Conservation (phyloP, 805 yeast species). For the Candida xiaguanensis region DNA sequence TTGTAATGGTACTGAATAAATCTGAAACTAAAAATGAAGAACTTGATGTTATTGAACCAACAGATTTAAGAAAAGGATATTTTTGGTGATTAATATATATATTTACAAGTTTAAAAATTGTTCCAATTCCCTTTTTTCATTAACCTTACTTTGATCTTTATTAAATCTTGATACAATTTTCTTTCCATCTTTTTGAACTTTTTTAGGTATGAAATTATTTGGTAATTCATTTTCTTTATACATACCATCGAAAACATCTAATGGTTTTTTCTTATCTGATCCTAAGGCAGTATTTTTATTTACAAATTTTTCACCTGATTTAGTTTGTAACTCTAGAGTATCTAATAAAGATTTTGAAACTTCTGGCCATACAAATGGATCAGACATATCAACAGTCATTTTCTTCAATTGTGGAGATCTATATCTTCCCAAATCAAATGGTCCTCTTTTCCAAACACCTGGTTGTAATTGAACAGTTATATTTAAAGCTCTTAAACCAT, state of each 20-base stretch:
- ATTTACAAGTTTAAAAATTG: constrained; percentile 18
- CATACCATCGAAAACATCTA: constrained; percentile 72
- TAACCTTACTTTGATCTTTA: not conserved
- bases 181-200: constrained; percentile 23
- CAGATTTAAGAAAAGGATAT: constrained; percentile 9
- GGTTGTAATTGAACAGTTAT: constrained; percentile 83
- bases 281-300: constrained; percentile 53
- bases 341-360: constrained; percentile 34
- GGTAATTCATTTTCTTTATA: constrained; percentile 42
- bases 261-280: constrained; percentile 65
- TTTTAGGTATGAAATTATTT: constrained; percentile 33
- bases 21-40: constrained; percentile 32
- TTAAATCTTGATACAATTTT: constrained; percentile 2
- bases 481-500: constrained; percentile 85
- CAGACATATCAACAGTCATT: constrained; percentile 94
- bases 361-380: constrained; percentile 95
- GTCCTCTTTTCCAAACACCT: constrained; percentile 55
- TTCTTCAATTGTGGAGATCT: constrained; percentile 82
- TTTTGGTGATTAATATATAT: constrained; percentile 6
- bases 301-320: constrained; percentile 46
- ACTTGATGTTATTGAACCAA: constrained; percentile 44
- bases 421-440: constrained; percentile 61
- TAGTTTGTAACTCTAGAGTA: constrained; percentile 33
- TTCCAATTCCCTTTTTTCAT: not conserved
- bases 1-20: constrained; percentile 12